Evolutionary conservation across 441 rosid genomes (phyloP).

Genomic region (Brassica hybrid): DNA sequence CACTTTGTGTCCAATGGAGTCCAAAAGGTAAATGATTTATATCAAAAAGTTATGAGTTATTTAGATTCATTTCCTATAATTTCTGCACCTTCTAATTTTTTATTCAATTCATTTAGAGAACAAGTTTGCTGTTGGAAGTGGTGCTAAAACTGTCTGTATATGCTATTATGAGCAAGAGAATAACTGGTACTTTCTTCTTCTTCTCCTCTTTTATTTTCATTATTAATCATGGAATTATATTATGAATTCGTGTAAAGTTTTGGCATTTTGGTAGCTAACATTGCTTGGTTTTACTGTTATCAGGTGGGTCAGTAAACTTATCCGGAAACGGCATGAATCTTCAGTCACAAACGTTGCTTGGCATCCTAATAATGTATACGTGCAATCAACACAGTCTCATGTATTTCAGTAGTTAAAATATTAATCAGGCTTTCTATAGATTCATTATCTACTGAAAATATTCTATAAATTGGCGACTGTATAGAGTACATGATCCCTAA

Average conservation of each 20-base stretch:
- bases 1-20: slow-evolving; percentile 96
- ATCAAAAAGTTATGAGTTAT: slow-evolving; percentile 1
- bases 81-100: slow-evolving; percentile 18
- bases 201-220: slow-evolving; percentile 25
- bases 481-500: too few species aligned
- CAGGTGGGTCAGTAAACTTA: slow-evolving; percentile 99
- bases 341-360: slow-evolving; percentile 91
- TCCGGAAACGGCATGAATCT: slow-evolving; percentile 86
- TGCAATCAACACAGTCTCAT: slow-evolving; percentile 20
- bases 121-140: slow-evolving; percentile 98
- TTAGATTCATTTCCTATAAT: background rate
- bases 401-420: background rate
- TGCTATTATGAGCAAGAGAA: slow-evolving; percentile 98
- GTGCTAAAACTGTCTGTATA: slow-evolving; percentile 94
- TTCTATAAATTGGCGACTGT: background rate
- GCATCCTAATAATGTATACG: slow-evolving; percentile 96
- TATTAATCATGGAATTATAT: too few species aligned
- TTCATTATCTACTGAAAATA: slow-evolving; percentile 4
- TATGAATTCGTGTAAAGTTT: slow-evolving; percentile 4
- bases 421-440: too few species aligned
- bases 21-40: slow-evolving; percentile 66
- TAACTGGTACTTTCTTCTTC: slow-evolving; percentile 73
- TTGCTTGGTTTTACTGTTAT: slow-evolving; percentile 29
- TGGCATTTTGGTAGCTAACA: slow-evolving; percentile 15
- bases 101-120: slow-evolving; percentile 58